Evolutionary conservation across 192 early-diverging fungal species (phyloP), one percentile per base, ranked within the genome.

Genomic region (Oehlia diaphana): DNA sequence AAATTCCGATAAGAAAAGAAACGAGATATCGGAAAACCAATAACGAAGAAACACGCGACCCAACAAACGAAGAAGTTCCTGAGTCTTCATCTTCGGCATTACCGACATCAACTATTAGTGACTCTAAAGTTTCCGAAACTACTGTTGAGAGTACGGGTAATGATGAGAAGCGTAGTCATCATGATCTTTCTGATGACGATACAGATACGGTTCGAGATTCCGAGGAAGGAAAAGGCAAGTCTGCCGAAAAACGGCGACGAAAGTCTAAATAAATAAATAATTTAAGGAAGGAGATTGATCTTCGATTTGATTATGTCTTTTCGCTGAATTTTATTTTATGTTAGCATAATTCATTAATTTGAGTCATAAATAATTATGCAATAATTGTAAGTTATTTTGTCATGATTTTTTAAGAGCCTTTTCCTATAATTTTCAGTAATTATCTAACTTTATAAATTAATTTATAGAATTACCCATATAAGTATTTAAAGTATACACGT

Each of bases 1-100:
- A 94, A 81, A 93, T 94, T 74, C 89, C 91, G 14, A 93, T 93
- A 75, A 87, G 93, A 42, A 93, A 92, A 74, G 85, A 87, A 62
- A 80, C 77, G 13, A 53, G 83, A 44, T 76, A 76, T 64, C 23
- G 74, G 12, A 76, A 64, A 63, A 6, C 35, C 2, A 62, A 42
- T 76, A 64, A 63, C 42, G 74, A 63, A 10, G 62, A 64, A 28
- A 8, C 19, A 35, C 73, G 28, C 37, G 35, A n/a, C 39, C 13
- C 14, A n/a, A 21, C 21, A 44, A 42, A 58, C 23, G 19, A 44
- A 70, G 37, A 44, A 9, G 35, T 44, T n/a, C 19, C 37, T 19
- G 37, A n/a, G 44, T 44, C 68, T 7, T 70, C 68, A 7, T 42
- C 68, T n/a, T 70, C 35, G 8, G 39, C n/a, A 2, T 19, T 9